Conservation (phyloP, 75 land plant genomes). For the Azolla pinnata region DNA sequence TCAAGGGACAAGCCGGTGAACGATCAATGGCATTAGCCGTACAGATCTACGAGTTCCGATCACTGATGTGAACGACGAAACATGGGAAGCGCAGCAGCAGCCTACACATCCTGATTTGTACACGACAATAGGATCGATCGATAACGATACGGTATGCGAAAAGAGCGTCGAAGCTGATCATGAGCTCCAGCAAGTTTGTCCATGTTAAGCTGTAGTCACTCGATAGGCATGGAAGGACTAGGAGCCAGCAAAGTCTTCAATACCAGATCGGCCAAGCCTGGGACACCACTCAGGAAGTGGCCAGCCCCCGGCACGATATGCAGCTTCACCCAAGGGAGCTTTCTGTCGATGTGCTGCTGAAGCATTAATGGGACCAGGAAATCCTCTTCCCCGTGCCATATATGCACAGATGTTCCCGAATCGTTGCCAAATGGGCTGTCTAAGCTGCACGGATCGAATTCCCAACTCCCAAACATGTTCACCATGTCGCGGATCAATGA, state of each 20-base stretch:
- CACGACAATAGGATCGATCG: too few species aligned
- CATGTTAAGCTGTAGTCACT: too few species aligned
- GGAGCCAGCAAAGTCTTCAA: conserved; percentile 13
- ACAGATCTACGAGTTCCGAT: too few species aligned
- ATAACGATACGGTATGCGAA: too few species aligned
- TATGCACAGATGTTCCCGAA: conserved; percentile 31
- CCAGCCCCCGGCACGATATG: conserved; percentile 24
- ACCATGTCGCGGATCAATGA: conserved; percentile 40
- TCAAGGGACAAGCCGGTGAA: too few species aligned
- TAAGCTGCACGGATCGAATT: conserved; percentile 25
- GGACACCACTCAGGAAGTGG: conserved; percentile 15
- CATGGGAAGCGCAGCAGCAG: too few species aligned
- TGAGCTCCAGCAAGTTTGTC: too few species aligned
- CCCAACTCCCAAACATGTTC: conserved; percentile 43
- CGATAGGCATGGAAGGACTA: too few species aligned
- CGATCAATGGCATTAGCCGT: too few species aligned
- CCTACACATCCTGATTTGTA: too few species aligned
- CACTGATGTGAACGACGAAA: too few species aligned
- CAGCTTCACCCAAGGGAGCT: conserved; percentile 34
- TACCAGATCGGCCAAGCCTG: conserved; percentile 23
- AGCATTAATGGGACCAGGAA: conserved; percentile 34
- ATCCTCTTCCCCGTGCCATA: conserved; percentile 65
- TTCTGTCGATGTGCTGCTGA: conserved; percentile 20
- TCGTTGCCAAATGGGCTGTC: conserved; percentile 25
- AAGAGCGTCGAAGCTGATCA: too few species aligned